Base-by-base conservation (phyloP, 2,329 filamentous ascomycete species). In the Xylariaceae sp. region DNA sequence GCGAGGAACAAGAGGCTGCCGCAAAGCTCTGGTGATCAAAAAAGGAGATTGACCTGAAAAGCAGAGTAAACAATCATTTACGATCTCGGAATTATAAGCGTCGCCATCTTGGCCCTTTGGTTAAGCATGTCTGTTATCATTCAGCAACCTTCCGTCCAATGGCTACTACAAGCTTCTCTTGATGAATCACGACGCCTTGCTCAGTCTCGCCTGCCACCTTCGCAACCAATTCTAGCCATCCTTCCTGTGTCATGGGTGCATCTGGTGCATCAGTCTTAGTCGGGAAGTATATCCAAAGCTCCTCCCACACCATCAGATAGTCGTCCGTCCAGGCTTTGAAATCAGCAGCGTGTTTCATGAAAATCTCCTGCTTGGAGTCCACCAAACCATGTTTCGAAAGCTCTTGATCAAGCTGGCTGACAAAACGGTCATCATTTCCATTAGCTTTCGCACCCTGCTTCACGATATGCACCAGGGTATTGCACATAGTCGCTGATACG, bases 281-380 rank as follows among this genome's bases (percentile, higher is more conserved):
- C 5, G 58, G 55, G 31, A 60, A 61, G n/a, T 54, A 49, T 1
- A 52, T 46, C 5, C 51, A 44, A 1, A 61, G 43, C 15, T 64
- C 61, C 33, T 60, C 54, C 45, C 59, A 62, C 1, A 62, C 58
- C 56, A 63, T 61, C 12, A 64, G 38, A 35, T 58, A 60, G 32
- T 63, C 50, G 2, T 64, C 59, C 0, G 62, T 62, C 58, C 57
- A 64, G 18, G 40, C 58, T 48, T 60, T 63, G 5, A 53, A 49
- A 17, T 62, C 60, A 19, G 51, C 47, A 33, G 42, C 53, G 1
- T 51, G 47, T 7, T 48, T 55, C 6, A 42, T 27, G 1, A 6
- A 1, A 10, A 7, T 35, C 1, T 36, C 7, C 15, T 53, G 6
- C 1, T 22, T 27, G 1, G 58, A 51, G 2, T 58, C 42, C 4